phyloP scores from a whole-genome alignment of 164 flowering plant genomes.

The Liquidambar formosana region DNA sequence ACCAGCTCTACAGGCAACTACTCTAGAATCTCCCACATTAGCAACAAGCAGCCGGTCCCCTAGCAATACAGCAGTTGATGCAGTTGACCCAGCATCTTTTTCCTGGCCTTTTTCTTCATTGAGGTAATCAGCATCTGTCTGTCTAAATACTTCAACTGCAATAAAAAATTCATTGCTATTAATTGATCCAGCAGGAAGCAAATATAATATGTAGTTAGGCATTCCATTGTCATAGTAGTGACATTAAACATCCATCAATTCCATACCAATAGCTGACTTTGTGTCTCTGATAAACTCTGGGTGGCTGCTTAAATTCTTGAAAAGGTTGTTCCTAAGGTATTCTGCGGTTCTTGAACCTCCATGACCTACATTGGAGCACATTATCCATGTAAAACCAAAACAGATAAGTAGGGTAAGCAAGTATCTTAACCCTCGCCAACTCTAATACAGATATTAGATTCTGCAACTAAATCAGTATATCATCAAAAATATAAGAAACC shows the following conservation, averaged over 20 bases:
- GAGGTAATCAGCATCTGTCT: conserved; percentile 69
- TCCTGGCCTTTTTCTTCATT: conserved; percentile 63
- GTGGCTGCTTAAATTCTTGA: conserved; percentile 67
- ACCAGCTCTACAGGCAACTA: conserved; percentile 70
- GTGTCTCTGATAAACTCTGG: conserved; percentile 70
- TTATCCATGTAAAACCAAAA: conserved; percentile 5
- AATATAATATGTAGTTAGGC: background rate
- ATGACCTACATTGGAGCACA: conserved; percentile 52
- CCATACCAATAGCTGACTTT: conserved; percentile 74
- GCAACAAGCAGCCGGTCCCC: conserved; percentile 69
- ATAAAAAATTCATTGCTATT: background rate
- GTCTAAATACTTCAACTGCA: conserved; percentile 71
- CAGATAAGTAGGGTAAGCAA: background rate
- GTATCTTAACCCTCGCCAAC: background rate
- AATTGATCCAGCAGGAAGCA: background rate
- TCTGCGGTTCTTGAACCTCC: conserved; percentile 82
- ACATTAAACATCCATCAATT: conserved; percentile 9
- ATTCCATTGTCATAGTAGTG: background rate
- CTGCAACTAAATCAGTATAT: background rate
- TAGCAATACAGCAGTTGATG: conserved; percentile 68
- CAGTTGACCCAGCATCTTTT: conserved; percentile 85
- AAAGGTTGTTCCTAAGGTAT: conserved; percentile 73
- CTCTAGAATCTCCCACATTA: conserved; percentile 92
- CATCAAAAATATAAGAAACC: background rate
- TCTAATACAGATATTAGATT: background rate